Evolutionary conservation across 257 asterid species (phyloP).

Genomic region (Lycium ferocissimum): DNA sequence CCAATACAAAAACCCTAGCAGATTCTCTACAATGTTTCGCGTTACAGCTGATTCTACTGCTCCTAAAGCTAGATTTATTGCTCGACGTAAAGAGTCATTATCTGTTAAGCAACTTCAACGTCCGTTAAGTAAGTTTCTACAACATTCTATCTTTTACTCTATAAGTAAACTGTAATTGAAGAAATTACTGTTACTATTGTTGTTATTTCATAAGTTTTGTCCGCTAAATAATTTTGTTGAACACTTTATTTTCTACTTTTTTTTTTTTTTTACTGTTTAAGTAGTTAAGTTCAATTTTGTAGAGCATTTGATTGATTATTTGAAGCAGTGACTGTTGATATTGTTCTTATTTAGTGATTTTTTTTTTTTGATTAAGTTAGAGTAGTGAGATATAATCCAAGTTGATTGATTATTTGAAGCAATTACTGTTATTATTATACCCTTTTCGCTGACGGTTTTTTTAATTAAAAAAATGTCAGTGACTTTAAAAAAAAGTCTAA

Average conservation of each 20-base stretch:
- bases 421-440: too few relatives aligned
- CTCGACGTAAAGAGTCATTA: conserved; percentile 66
- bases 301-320: neutral
- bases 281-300: too few relatives aligned
- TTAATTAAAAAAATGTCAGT: too few relatives aligned
- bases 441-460: too few relatives aligned
- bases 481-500: too few relatives aligned
- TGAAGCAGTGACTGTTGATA: neutral
- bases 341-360: neutral
- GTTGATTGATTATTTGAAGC: conserved; percentile 34
- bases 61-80: conserved; percentile 76
- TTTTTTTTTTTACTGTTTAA: neutral
- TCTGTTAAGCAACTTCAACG: conserved; percentile 78
- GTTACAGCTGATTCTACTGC: conserved; percentile 71
- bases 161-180: too few relatives aligned
- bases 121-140: conserved; percentile 58
- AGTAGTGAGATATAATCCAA: neutral
- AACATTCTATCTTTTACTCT: neutral
- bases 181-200: too few relatives aligned
- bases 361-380: neutral
- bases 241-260: neutral
- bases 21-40: conserved; percentile 56
- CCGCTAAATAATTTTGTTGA: too few relatives aligned
- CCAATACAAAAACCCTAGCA: conserved; percentile 51
- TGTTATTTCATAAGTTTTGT: too few relatives aligned